Conservation (phyloP, 257 asterid species). For the Solanum clarkiae region DNA sequence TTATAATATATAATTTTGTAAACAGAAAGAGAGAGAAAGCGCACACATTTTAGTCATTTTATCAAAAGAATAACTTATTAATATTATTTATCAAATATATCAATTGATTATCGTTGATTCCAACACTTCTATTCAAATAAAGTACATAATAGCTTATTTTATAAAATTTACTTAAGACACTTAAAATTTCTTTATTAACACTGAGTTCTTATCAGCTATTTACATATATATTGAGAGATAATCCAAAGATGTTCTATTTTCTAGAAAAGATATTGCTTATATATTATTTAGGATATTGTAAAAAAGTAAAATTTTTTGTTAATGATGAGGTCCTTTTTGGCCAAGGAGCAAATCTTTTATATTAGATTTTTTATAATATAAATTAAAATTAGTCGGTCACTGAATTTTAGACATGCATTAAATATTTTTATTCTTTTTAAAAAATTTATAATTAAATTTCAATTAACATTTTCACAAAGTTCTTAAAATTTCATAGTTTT, state of each 20-base stretch:
- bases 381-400: neutral
- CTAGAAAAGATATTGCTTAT: neutral
- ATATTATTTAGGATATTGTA: neutral
- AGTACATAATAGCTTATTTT: neutral
- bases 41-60: neutral
- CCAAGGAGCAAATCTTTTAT: neutral
- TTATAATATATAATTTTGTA: neutral
- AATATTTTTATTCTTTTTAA: neutral
- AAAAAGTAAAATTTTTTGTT: neutral
- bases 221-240: too few species aligned
- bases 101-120: neutral
- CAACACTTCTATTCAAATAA: neutral
- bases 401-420: neutral
- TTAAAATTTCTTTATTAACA: neutral
- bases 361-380: neutral
- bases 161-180: neutral
- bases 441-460: neutral
- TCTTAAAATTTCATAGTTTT: neutral
- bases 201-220: neutral
- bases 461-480: neutral
- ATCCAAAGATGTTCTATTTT: neutral
- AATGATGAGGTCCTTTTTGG: neutral
- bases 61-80: neutral
- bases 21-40: neutral
- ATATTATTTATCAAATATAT: neutral